These are phyloP conservation scores for Cryptococcus sp. DNA, from an alignment of 1,284 basidiomycete genomes.

Conservation along the genomic window DNA sequence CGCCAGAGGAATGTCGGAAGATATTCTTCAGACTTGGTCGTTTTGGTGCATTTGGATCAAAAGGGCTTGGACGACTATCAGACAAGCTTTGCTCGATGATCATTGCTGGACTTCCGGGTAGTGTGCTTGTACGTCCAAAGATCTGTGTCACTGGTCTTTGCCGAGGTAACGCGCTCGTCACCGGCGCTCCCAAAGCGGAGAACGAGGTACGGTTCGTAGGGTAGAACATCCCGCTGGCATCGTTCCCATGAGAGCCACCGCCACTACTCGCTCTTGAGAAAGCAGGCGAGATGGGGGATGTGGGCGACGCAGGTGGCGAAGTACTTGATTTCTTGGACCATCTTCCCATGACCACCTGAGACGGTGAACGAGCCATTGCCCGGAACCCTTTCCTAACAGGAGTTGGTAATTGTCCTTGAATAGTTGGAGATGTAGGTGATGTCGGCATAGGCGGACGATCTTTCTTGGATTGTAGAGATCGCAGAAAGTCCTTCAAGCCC, in stretches of 20 bases:
- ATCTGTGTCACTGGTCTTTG: not conserved
- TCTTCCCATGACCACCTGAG: too few relatives aligned
- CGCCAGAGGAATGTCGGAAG: conserved; percentile 43
- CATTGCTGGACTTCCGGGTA: too few relatives aligned
- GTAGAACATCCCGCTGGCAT: conserved; percentile 9
- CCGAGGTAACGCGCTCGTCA: conserved; percentile 1
- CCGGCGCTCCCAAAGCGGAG: conserved; percentile 19
- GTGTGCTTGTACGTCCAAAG: too few relatives aligned
- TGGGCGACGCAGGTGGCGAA: conserved; percentile 16
- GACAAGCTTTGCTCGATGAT: too few relatives aligned
- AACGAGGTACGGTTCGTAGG: conserved; percentile 17
- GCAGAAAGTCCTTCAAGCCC: conserved; percentile 46
- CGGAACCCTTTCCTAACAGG: conserved; percentile 3
- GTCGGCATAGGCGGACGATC: not conserved
- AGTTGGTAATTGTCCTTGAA: not conserved
- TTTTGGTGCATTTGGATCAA: conserved; percentile 16
- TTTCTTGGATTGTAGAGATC: conserved; percentile 24
- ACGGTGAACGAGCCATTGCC: too few relatives aligned
- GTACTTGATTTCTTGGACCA: conserved; percentile 3
- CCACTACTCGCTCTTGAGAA: conserved; percentile 3
- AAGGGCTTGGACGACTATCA: too few relatives aligned
- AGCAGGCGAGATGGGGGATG: conserved; percentile 12
- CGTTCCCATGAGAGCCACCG: too few relatives aligned
- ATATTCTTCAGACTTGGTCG: conserved; percentile 40
- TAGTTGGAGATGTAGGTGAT: too few relatives aligned